Conservation (phyloP, 345 rosid species). For the Odontarrhena argentea region DNA sequence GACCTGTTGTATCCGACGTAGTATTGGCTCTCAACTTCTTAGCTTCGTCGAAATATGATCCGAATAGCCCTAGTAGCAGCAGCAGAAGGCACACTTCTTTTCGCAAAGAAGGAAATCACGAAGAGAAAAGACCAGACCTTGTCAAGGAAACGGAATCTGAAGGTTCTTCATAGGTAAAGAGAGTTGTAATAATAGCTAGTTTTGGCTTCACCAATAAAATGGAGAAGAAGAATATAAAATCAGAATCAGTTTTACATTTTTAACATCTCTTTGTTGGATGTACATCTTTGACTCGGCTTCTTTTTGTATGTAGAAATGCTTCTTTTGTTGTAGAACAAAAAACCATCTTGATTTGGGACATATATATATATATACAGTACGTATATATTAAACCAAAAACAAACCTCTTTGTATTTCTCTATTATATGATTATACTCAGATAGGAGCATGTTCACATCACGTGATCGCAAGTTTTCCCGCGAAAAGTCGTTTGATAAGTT, state of each 20-base stretch:
- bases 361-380: constrained; percentile 15
- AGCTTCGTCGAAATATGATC: constrained; percentile 63
- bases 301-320: constrained; percentile 41
- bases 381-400: constrained; percentile 14
- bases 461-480: constrained; percentile 30
- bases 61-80: constrained; percentile 40
- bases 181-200: constrained; percentile 10
- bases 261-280: constrained; percentile 37
- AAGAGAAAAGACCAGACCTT: constrained; percentile 27
- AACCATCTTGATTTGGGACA: constrained; percentile 33
- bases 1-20: constrained; percentile 77
- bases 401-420: not conserved
- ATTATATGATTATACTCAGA: no score
- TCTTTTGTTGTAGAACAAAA: constrained; percentile 26
- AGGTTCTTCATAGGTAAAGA: constrained; percentile 27
- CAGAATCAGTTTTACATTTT: constrained; percentile 16
- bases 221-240: not conserved
- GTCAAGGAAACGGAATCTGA: constrained; percentile 33
- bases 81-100: constrained; percentile 35
- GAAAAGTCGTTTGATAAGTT: constrained; percentile 21
- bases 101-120: constrained; percentile 16
- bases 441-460: constrained; percentile 13
- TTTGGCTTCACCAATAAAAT: constrained; percentile 29
- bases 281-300: constrained; percentile 48
- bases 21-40: constrained; percentile 79